phyloP scores from a whole-genome alignment of 2,329 filamentous ascomycete species.

The Didymella arachidicola region DNA sequence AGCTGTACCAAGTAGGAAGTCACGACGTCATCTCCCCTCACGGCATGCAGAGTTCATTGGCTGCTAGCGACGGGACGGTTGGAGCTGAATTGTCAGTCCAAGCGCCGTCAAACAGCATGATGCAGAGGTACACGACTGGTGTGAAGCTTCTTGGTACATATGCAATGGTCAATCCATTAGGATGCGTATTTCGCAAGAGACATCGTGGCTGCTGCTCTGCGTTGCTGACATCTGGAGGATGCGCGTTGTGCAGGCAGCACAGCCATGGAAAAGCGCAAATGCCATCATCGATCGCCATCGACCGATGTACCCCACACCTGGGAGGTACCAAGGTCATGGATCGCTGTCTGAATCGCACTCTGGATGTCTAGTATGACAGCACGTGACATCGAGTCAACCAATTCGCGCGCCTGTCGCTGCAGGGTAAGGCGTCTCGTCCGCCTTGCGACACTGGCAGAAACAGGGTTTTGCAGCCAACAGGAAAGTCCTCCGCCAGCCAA shows the following conservation, averaged over 20 bases:
- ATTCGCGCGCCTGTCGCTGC: conserved; percentile 6
- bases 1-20: conserved; percentile 38
- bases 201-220: neutral
- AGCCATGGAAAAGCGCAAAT: conserved; percentile 16
- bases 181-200: neutral
- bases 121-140: conserved; percentile 10
- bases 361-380: conserved; percentile 20
- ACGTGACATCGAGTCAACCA: conserved; percentile 21
- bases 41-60: conserved; percentile 33
- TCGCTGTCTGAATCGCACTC: conserved; percentile 8
- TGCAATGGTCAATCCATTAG: neutral
- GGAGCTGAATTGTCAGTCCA: conserved; percentile 16
- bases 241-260: conserved; percentile 14
- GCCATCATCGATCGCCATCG: conserved; percentile 21
- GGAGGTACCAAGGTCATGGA: conserved; percentile 18
- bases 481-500: neutral
- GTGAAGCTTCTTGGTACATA: conserved; percentile 1
- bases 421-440: conserved; percentile 14
- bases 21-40: conserved; percentile 42
- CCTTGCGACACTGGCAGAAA: conserved; percentile 19
- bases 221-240: neutral
- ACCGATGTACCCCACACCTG: conserved; percentile 18
- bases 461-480: conserved; percentile 12
- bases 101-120: conserved; percentile 18
- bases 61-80: conserved; percentile 17